Evolutionary conservation across 768 basidiomycete genomes (phyloP), one percentile per base, ranked within the genome.

Genomic region (Candolleomyces efflorescens): DNA sequence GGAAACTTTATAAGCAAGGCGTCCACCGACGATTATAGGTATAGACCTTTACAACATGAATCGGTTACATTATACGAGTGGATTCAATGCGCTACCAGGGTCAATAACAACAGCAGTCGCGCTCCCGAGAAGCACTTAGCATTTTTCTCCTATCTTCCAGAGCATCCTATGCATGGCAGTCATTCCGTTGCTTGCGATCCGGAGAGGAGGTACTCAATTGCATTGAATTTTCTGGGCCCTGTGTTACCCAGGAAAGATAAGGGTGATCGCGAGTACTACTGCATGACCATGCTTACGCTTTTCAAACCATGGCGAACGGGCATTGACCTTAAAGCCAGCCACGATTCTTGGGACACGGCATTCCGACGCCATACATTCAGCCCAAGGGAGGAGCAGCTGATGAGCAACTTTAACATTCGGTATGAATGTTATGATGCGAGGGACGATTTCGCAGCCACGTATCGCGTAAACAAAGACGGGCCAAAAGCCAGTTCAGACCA

Each of bases 181-280:
- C 52, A 39, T 18, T 3, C 10, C 2, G 36, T 53, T 3, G 36
- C 36, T 18, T 41, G 9, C n/a, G 36, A 53, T 15, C 36, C 37
- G 4, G 36, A 22, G n/a, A 39, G 52, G 22, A 2, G 32, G 17
- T 7, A 53, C 15, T 45, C 45, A 1, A 27, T 51, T 3, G 66
- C 70, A 2, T 68, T 69, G 0, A 67, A 68, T 55, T 72, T 71
- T 59, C 50, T 69, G 0, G 69, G 69, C 3, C 18, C 18, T 7
- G 3, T 18, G 3, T 5, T 47, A 18, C 73, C 73, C 0, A n/a
- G 68, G 36, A 32, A 22, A 41, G 74, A 75, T 53, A 51, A 64
- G 23, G 50, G 50, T 3, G 50, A 52, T n/a, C 23, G 50, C 7
- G 50, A 52, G 17, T 38, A 5, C n/a, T 52, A 52, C 22, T 52